Base-by-base conservation (phyloP, 768 basidiomycete genomes). In the Austroboletus festivus region DNA sequence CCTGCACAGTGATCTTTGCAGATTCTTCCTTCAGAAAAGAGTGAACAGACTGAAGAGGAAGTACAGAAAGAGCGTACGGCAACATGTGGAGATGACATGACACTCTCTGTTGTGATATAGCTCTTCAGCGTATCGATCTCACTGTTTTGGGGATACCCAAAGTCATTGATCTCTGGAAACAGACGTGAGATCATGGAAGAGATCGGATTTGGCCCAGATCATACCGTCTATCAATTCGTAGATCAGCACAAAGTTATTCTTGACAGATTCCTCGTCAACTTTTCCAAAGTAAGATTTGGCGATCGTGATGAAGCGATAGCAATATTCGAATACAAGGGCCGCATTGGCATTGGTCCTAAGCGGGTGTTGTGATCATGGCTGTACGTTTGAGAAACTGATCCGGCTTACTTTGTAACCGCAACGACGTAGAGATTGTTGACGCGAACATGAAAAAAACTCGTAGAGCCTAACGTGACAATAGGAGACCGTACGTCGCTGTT, bases 131-230 rank as follows among this genome's bases (percentile, higher is more conserved):
- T 95, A 65, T 99, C 96, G 40, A 89, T 92, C 68, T 99, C 96
- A 54, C 95, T 96, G 65, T 97, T 99, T 69, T 99, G 96, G 16
- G 96, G 96, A 70, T 94, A 99, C 44, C 96, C 96, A 69, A 97
- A 98, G 71, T 99, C 96, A 65, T 89, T 88, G 71, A 98, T 98
- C 69, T 99, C 96, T 87, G 50, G 18, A 64, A 15, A 2, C 7
- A 5, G 24, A 40, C 12, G 47, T 55, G 38, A 65, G 50, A 19
- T 21, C 33, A n/a, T 1, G n/a, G n/a, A 42, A 19, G 16, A 11
- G n/a, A 40, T 15, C 21, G 44, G n/a, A 16, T 18, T 38, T 16
- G 73, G 49, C 10, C 31, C 15, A 21, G 39, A 50, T 18, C 55
- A 47, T 54, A 93, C 95, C 95, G 62, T 99, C 96, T 56, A 98